Percentiles rank a stretch among this genome's conserved stretches.
Evolutionary conservation across 306 rosid genomes (phyloP).

Genomic region (Acacia acuminata): DNA sequence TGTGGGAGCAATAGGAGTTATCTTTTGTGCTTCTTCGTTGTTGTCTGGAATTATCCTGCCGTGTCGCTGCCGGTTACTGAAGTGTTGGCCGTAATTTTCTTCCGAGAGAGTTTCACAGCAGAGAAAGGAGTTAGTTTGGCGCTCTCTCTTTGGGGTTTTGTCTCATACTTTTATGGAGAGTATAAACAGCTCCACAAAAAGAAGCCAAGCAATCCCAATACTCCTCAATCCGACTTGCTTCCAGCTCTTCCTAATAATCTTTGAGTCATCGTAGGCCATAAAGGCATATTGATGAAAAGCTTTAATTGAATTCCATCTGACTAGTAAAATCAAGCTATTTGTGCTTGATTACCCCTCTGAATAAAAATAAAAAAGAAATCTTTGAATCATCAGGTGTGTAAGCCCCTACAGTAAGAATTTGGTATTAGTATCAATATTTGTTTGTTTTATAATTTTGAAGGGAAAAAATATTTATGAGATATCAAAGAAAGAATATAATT

Average conservation of each 20-base stretch:
- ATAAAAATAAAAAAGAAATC: no score
- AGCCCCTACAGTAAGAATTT: no score
- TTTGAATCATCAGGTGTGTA: no score
- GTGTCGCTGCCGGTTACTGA: constrained; percentile 45
- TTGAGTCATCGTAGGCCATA: no score
- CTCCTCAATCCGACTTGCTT: neutral
- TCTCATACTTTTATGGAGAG: constrained; percentile 78
- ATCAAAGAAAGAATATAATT: no score
- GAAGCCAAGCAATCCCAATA: neutral
- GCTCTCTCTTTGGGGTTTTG: constrained; percentile 81
- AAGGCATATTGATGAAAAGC: no score
- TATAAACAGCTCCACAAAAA: constrained; percentile 42
- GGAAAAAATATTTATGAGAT: no score
- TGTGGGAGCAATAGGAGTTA: constrained; percentile 73
- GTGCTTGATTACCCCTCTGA: no score
- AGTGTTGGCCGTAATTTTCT: constrained; percentile 35
- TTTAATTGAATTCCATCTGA: no score
- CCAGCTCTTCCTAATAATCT: neutral
- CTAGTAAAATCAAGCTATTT: no score
- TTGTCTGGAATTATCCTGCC: constrained; percentile 61
- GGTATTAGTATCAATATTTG: no score
- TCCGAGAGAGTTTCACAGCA: constrained; percentile 59
- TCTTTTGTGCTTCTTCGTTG: constrained; percentile 72
- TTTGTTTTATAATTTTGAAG: no score
- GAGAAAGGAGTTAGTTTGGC: constrained; percentile 74